Conservation (phyloP, 2,329 filamentous ascomycete genomes). For the Purpureocillium takamizusanense region DNA sequence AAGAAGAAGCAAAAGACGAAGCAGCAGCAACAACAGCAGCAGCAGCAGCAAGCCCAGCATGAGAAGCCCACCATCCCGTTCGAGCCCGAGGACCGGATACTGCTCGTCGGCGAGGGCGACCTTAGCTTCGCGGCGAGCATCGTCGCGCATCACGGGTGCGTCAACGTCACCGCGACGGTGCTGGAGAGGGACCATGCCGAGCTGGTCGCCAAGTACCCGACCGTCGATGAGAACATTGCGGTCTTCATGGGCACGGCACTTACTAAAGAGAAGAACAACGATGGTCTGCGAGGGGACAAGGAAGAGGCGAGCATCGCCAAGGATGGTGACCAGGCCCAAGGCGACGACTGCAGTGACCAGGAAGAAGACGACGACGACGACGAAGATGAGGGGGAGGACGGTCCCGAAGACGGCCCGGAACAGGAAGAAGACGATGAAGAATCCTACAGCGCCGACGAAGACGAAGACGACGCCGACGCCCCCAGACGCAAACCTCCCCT, state of each 20-base stretch:
- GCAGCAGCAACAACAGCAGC: conserved; percentile 2
- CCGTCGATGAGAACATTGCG: conserved; percentile 50
- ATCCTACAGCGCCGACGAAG: conserved; percentile 9
- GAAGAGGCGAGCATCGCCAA: conserved; percentile 14
- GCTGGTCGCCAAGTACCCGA: conserved; percentile 66
- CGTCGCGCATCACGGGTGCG: conserved; percentile 55
- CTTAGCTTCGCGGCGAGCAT: conserved; percentile 68
- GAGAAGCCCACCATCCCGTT: conserved; percentile 56
- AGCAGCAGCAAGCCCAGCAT: conserved; percentile 15
- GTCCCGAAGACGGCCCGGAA: too few relatives aligned
- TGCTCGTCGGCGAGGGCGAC: conserved; percentile 73
- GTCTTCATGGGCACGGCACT: conserved; percentile 25
- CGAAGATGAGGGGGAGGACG: conserved; percentile 7
- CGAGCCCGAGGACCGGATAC: conserved; percentile 53
- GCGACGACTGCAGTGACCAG: conserved; percentile 2
- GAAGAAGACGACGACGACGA: conserved; percentile 6
- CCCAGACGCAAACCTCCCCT: conserved; percentile 5
- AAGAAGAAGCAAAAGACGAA: not conserved
- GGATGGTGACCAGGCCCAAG: conserved; percentile 3
- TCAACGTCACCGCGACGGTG: conserved; percentile 59
- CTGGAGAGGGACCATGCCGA: conserved; percentile 48
- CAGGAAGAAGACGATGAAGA: conserved; percentile 7
- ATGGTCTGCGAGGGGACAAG: conserved; percentile 11
- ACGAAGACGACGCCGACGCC: conserved; percentile 2
- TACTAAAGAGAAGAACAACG: too few relatives aligned